Base-by-base conservation (phyloP, 768 basidiomycete species). In the Leccinum disarticulatum region DNA sequence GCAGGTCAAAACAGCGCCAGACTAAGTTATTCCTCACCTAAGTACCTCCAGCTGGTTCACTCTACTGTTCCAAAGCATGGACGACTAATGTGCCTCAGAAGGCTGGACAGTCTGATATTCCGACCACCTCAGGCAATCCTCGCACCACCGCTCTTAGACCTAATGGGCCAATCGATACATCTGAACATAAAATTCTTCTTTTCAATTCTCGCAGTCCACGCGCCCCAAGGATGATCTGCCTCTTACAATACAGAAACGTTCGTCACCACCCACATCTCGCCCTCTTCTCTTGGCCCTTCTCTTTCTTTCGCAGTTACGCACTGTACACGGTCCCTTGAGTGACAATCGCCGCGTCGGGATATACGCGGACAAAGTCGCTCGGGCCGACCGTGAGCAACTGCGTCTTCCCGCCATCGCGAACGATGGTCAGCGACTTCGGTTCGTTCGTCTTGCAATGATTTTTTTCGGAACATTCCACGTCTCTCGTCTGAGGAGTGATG, bases 301-400 rank as follows among this genome's bases (percentile, higher is more conserved):
- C 19, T 25, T 54, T 35, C 35, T 22, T 11, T 64, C 6, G 25
- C 31, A 41, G 38, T 41, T 58, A 49, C 2, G 38, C 55, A 33
- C 3, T 6, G 14, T 55, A 11, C 33, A 64, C 56, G 11, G 43
- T 53, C 13, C 57, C 66, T 6, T 64, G 57, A 30, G 36, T 65
- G 43, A 66, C 17, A 6, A 61, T 25, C 57, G 64, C 55, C 1
- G 50, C 57, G n/a, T 67, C 56, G 8, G 54, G 2, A 36, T 58
- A 65, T 11, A 68, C 55, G 27, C 55, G 52, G 11, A 68, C 49
- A 47, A 61, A 64, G 36, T 64, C 62, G 25, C 33, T 65, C 27
- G 66, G 59, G 22, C 59, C 55, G 9, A 67, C 55, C 3, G 5
- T n/a, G 49, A 67, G 5, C n/a, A 5, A 4, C 49, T 67, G 65